A percentile compares a stretch with the other conserved stretches of the same genome.
Evolutionary conservation across 2,329 filamentous ascomycete species (phyloP).

Genomic region (Aaosphaeria arxii): DNA sequence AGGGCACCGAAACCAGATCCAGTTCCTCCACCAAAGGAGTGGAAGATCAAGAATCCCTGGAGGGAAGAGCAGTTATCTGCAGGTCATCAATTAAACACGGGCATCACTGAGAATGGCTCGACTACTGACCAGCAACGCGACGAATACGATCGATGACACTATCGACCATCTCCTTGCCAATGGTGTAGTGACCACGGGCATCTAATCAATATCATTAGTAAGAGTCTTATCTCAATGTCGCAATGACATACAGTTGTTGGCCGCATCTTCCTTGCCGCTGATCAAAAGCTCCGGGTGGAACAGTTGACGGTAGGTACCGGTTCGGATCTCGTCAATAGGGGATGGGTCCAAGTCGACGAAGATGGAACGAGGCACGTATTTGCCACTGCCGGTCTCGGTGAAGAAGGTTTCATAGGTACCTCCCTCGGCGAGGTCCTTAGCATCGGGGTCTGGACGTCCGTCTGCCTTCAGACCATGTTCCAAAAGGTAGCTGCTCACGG

Average conservation of each 20-base stretch:
- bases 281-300: constrained; percentile 72
- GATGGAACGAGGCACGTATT: constrained; percentile 70
- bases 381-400: constrained; percentile 68
- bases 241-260: constrained; percentile 62
- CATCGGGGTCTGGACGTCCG: constrained; percentile 61
- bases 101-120: neutral
- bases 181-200: constrained; percentile 72
- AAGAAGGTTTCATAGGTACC: constrained; percentile 73
- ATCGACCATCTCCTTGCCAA: constrained; percentile 74
- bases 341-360: constrained; percentile 72
- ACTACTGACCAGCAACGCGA: constrained; percentile 60
- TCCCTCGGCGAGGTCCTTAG: constrained; percentile 57
- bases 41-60: constrained; percentile 72
- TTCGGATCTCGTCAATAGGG: constrained; percentile 71
- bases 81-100: neutral
- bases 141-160: constrained; percentile 67
- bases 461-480: constrained; percentile 68
- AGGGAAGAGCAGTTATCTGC: constrained; percentile 63
- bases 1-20: constrained; percentile 72
- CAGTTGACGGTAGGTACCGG: constrained; percentile 63
- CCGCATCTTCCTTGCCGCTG: constrained; percentile 73
- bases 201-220: constrained; percentile 41
- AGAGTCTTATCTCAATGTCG: neutral
- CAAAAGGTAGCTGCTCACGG: constrained; percentile 61
- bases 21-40: constrained; percentile 71